A percentile compares a stretch with the other conserved stretches of the same genome.
Conservation (phyloP, 2,329 filamentous ascomycete species). For the Mycogone perniciosa region DNA sequence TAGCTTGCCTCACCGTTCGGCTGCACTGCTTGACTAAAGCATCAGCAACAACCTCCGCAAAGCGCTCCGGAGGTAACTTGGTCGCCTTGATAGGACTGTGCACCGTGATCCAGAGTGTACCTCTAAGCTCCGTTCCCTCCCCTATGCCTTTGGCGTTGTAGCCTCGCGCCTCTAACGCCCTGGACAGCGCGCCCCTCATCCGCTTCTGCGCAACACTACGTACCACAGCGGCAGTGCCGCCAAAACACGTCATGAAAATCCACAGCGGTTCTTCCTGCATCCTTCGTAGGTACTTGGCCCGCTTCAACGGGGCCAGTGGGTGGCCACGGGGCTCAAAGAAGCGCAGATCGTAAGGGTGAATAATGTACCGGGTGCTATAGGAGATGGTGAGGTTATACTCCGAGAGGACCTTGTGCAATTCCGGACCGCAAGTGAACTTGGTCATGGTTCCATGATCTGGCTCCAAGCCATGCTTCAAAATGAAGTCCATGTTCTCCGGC, state of each 20-base stretch:
- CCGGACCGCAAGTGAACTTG: slow-evolving; percentile 6
- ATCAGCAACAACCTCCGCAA: slow-evolving; percentile 18
- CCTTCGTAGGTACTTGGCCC: slow-evolving; percentile 23
- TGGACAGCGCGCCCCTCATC: slow-evolving; percentile 23
- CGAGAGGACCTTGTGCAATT: slow-evolving; percentile 12
- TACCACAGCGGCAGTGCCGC: slow-evolving; percentile 19
- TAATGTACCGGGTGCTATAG: slow-evolving; percentile 24
- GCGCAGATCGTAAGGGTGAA: slow-evolving; percentile 27
- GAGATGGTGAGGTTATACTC: slow-evolving; percentile 20
- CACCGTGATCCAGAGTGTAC: slow-evolving; percentile 22
- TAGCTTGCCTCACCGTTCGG: background rate
- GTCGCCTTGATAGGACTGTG: slow-evolving; percentile 16
- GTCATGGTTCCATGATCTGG: slow-evolving; percentile 19
- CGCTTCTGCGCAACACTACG: slow-evolving; percentile 20
- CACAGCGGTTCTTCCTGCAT: slow-evolving; percentile 26
- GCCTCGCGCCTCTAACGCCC: slow-evolving; percentile 22
- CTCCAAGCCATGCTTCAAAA: slow-evolving; percentile 20
- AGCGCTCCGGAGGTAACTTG: slow-evolving; percentile 11
- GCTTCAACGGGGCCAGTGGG: slow-evolving; percentile 22
- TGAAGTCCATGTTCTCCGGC: slow-evolving; percentile 22
- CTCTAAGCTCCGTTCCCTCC: slow-evolving; percentile 15
- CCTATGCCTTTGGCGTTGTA: slow-evolving; percentile 14
- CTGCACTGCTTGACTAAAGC: slow-evolving; percentile 13
- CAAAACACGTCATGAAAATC: slow-evolving; percentile 21
- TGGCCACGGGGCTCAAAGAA: slow-evolving; percentile 29